Percentiles rank a stretch among this genome's conserved stretches.
Evolutionary conservation across 2,329 filamentous ascomycete species (phyloP).

Genomic region (Ceratocystis huliohia): DNA sequence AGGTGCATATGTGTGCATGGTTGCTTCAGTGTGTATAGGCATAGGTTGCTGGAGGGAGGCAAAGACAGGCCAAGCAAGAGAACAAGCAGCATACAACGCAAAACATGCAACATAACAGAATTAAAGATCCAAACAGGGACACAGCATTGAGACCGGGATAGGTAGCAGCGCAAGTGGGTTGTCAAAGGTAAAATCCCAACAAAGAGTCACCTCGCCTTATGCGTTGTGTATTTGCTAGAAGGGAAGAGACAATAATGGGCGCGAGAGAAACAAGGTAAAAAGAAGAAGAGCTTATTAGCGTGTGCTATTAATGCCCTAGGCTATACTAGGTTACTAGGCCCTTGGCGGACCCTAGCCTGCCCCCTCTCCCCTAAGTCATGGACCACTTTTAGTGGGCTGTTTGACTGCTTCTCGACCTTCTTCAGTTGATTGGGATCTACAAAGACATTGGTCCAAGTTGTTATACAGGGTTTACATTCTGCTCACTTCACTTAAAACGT

Average conservation of each 20-base stretch:
- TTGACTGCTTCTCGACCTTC: neutral
- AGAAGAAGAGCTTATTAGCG: neutral
- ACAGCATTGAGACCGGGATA: neutral
- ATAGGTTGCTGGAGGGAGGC: no score
- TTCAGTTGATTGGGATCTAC: constrained; percentile 1
- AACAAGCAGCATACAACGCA: neutral
- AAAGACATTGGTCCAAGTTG: neutral
- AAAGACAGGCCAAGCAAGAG: no score
- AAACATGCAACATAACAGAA: neutral
- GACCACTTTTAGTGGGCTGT: neutral
- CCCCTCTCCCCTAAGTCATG: neutral
- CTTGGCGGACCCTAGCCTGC: neutral
- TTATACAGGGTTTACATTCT: neutral
- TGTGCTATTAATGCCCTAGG: neutral
- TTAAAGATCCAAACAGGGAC: neutral
- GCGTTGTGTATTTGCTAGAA: no score
- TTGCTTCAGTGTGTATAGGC: no score
- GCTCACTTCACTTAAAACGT: no score
- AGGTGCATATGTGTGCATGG: no score
- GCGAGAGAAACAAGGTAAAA: neutral
- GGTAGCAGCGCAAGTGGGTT: neutral
- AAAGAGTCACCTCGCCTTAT: no score
- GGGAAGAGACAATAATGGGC: neutral
- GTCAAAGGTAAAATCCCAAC: neutral
- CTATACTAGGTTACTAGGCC: neutral